A percentile compares a stretch with the other conserved stretches of the same genome.
These are phyloP conservation scores for Sporisorium reilianum DNA, from an alignment of 1,284 basidiomycete genomes.

Conservation along the genomic window DNA sequence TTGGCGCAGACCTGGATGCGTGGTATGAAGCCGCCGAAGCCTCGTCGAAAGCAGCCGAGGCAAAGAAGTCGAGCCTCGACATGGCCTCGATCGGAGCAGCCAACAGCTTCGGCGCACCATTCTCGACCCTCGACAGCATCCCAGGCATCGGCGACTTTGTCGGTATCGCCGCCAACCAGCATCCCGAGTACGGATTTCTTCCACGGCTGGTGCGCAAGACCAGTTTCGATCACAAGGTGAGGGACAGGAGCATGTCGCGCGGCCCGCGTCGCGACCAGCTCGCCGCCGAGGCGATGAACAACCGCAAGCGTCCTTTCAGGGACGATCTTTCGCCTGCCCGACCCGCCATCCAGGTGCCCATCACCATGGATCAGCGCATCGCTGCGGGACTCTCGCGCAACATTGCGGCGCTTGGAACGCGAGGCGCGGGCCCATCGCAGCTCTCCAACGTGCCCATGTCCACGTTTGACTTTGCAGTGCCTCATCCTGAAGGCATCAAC, in stretches of 20 bases:
- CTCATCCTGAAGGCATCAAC: conserved; percentile 23
- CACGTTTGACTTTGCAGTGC: conserved; percentile 60
- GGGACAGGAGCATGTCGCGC: conserved; percentile 62
- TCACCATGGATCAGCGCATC: conserved; percentile 64
- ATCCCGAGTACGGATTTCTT: conserved; percentile 68
- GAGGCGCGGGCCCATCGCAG: conserved; percentile 27
- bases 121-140: conserved; percentile 64
- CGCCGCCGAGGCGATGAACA: conserved; percentile 44
- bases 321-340: conserved; percentile 62
- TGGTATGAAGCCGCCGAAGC: conserved; percentile 36
- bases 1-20: conserved; percentile 49
- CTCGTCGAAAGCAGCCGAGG: conserved; percentile 19
- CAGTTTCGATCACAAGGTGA: conserved; percentile 68
- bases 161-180: conserved; percentile 64
- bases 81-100: conserved; percentile 63
- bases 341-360: conserved; percentile 53
- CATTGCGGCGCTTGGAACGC: conserved; percentile 53
- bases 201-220: conserved; percentile 68
- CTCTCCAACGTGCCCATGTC: conserved; percentile 53
- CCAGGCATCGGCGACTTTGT: conserved; percentile 67
- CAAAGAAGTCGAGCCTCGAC: conserved; percentile 51
- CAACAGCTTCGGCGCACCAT: conserved; percentile 54
- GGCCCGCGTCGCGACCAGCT: conserved; percentile 51
- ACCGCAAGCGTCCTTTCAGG: conserved; percentile 62
- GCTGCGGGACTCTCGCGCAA: conserved; percentile 66